phyloP scores from a whole-genome alignment of 108 stramenopile species.

The Cyclotella cryptica region DNA sequence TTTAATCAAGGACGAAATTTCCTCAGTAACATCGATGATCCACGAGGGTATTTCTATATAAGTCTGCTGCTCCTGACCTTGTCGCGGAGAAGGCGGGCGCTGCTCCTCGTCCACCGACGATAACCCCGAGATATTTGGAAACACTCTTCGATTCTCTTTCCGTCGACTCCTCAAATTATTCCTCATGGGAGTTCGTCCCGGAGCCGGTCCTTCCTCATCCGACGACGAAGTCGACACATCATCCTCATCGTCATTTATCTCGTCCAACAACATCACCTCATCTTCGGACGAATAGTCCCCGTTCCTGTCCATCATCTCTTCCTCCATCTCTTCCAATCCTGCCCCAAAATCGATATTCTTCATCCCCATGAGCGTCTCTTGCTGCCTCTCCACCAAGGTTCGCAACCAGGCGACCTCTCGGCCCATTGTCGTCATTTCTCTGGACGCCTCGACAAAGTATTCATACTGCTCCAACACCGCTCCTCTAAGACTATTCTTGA shows the following conservation, averaged over 20 bases:
- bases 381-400: conserved; percentile 75
- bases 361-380: conserved; percentile 83
- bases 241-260: conserved; percentile 24
- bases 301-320: conserved; percentile 32
- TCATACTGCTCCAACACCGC: conserved; percentile 90
- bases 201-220: conserved; percentile 30
- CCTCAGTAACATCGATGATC: conserved; percentile 78
- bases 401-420: conserved; percentile 76
- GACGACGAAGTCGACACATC: conserved; percentile 52
- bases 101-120: conserved; percentile 27
- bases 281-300: conserved; percentile 51
- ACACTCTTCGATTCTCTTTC: conserved; percentile 31
- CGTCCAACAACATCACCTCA: conserved; percentile 41
- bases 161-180: conserved; percentile 17
- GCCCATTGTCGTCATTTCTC: conserved; percentile 91
- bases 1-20: conserved; percentile 80
- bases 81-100: conserved; percentile 8
- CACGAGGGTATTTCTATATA: conserved; percentile 77
- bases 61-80: neutral
- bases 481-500: conserved; percentile 80
- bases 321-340: conserved; percentile 57
- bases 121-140: neutral
- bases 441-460: conserved; percentile 89
- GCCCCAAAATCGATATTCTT: conserved; percentile 83
- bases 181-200: conserved; percentile 40